These are phyloP conservation scores for Termitomyces sp. DNA, from an alignment of 768 basidiomycete genomes.

Conservation along the genomic window DNA sequence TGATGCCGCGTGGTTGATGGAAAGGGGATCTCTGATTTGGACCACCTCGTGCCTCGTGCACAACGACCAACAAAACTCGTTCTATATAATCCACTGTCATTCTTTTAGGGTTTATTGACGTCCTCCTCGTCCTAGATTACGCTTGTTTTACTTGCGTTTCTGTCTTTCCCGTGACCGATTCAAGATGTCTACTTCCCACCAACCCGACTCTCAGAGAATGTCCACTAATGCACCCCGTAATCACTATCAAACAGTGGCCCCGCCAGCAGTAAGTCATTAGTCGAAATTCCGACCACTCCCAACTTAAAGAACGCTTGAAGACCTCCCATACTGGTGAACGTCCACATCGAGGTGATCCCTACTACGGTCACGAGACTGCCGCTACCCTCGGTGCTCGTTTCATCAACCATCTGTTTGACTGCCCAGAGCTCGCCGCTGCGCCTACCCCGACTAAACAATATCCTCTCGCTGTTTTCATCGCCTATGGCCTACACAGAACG, in stretches of 20 bases:
- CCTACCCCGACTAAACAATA: conserved; percentile 47
- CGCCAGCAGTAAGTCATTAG: conserved; percentile 8
- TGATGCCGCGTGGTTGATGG: conserved; percentile 7
- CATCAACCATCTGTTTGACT: conserved; percentile 82
- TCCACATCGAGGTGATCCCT: conserved; percentile 39
- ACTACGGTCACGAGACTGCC: conserved; percentile 73
- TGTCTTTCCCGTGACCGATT: conserved; percentile 9
- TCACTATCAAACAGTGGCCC: conserved; percentile 16
- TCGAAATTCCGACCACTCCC: not conserved
- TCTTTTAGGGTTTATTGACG: conserved; percentile 10
- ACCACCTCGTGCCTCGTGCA: not conserved
- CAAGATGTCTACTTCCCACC: conserved; percentile 16
- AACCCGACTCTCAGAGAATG: conserved; percentile 15
- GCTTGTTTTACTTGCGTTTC: not conserved
- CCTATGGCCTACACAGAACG: conserved; percentile 83
- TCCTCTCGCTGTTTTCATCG: conserved; percentile 74
- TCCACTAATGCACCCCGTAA: conserved; percentile 19
- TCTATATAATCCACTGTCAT: conserved; percentile 15
- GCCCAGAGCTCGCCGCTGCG: conserved; percentile 72
- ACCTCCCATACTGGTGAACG: conserved; percentile 16
- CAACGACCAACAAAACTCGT: not conserved
- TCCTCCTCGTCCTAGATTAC: conserved; percentile 7
- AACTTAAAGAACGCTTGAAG: conserved; percentile 6
- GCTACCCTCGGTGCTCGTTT: conserved; percentile 73
- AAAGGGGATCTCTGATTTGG: not conserved